Evolutionary conservation across 2,329 filamentous ascomycete genomes (phyloP), one percentile per base, ranked within the genome.

Genomic region (Cryphonectria carpinicola): DNA sequence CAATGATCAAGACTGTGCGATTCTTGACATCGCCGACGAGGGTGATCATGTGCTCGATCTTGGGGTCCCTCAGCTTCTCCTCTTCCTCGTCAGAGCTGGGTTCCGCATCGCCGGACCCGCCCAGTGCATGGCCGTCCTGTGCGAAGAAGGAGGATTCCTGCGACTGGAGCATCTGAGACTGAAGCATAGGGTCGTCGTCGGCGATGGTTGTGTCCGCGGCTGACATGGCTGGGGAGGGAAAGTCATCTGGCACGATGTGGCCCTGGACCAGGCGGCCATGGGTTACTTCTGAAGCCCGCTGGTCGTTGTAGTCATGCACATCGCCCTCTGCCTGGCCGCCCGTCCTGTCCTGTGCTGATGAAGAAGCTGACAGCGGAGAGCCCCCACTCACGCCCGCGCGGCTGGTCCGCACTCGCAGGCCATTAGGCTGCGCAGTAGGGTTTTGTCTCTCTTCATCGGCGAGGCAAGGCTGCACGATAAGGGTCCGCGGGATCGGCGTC

Each of bases 221-320:
- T 28, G 91, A 95, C 73, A 89, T 85, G 63, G 87, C 85, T 22
- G 94, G 92, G 1, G 94, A 97, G 2, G 92, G 92, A 77, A 94
- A 95, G 78, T 97, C 92, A 78, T 98, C 96, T 73, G 97, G 93
- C 14, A 99, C 96, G 75, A 99, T 92, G 79, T 98, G 96, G 19
- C 96, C 96, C 76, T 98, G 94, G 11, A 98, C 89, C 60, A 99
- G 86, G 67, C 96, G 91, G 13, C 94, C 95, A 71, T 95, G 95
- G 58, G 95, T 97, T 64, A 99, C 95, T 79, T 98, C 95, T 56
- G 91, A 88, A 25, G 93, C 94, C 70, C 93, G 91, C 79, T 93
- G 88, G 76, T 97, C 94, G 68, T 91, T 93, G 76, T 93, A 94
- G 71, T 90, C 83, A 41, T 73, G 75, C 22, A 74, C 78, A 46